Percentiles rank a stretch among this genome's conserved stretches.
Conservation (phyloP, 768 basidiomycete species). For the Termitomyces sp. region DNA sequence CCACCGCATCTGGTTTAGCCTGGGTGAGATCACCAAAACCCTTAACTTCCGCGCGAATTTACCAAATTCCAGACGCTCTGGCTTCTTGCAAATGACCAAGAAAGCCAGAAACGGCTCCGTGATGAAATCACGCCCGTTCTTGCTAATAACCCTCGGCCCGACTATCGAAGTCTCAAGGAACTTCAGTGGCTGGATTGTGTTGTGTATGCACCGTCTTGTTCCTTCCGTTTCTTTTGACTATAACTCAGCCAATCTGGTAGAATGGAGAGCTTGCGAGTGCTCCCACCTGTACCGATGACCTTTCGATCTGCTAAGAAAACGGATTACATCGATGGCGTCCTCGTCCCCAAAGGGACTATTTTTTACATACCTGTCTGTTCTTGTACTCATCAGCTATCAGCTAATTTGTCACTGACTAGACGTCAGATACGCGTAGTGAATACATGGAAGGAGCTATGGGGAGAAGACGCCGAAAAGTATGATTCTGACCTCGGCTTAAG, state of each 20-base stretch:
- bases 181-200: slow-evolving; percentile 35
- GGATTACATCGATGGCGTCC: slow-evolving; percentile 36
- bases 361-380: slow-evolving; percentile 33
- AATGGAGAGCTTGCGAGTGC: slow-evolving; percentile 37
- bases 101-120: slow-evolving; percentile 44
- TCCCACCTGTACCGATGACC: slow-evolving; percentile 37
- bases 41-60: neutral
- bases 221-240: neutral
- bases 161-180: slow-evolving; percentile 34
- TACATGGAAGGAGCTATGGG: slow-evolving; percentile 44
- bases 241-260: slow-evolving; percentile 13
- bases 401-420: neutral
- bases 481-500: slow-evolving; percentile 1
- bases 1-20: slow-evolving; percentile 39
- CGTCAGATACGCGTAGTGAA: slow-evolving; percentile 43
- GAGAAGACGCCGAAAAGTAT: slow-evolving; percentile 44
- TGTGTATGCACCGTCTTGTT: slow-evolving; percentile 21
- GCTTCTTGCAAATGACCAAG: slow-evolving; percentile 46
- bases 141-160: slow-evolving; percentile 25
- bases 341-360: slow-evolving; percentile 39
- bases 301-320: slow-evolving; percentile 30
- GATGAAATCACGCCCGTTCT: slow-evolving; percentile 43
- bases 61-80: slow-evolving; percentile 34
- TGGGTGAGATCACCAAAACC: slow-evolving; percentile 31
- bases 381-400: neutral